phyloP scores from a whole-genome alignment of 805 yeast species.

The Starmerella bacillaris region DNA sequence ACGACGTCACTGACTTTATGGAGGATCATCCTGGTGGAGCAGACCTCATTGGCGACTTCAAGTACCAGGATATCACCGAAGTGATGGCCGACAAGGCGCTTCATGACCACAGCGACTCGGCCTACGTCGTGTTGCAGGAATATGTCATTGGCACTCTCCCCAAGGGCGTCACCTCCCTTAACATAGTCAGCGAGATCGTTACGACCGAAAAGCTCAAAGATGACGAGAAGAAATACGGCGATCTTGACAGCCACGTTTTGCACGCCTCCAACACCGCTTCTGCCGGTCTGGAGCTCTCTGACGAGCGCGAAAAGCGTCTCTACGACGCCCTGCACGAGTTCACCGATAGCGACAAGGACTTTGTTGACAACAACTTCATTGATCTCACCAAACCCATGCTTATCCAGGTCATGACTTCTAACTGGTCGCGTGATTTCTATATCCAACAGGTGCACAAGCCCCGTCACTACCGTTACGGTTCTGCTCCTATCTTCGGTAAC shows the following conservation, averaged over 20 bases:
- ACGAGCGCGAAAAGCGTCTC: conserved; percentile 11
- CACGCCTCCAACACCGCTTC: conserved; percentile 48
- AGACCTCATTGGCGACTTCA: conserved; percentile 31
- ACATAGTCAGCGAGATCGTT: neutral
- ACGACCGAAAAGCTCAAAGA: conserved; percentile 35
- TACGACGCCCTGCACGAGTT: conserved; percentile 38
- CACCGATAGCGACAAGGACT: conserved; percentile 63
- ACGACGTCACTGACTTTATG: conserved; percentile 58
- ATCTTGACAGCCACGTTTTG: conserved; percentile 24
- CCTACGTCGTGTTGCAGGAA: conserved; percentile 73
- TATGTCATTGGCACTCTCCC: conserved; percentile 57
- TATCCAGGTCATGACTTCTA: conserved; percentile 56
- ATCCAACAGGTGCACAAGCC: conserved; percentile 95
- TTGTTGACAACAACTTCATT: conserved; percentile 59
- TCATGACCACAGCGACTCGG: conserved; percentile 70
- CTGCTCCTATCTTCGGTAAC: conserved; percentile 90
- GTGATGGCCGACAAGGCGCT: conserved; percentile 54
- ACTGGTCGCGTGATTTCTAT: conserved; percentile 74
- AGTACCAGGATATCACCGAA: conserved; percentile 34
- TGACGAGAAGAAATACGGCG: conserved; percentile 22
- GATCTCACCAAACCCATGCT: conserved; percentile 72
- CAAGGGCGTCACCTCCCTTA: conserved; percentile 50
- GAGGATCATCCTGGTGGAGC: conserved; percentile 61
- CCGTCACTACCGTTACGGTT: conserved; percentile 91
- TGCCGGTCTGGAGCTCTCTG: conserved; percentile 12